Evolutionary conservation across 2,329 filamentous ascomycete genomes (phyloP), one percentile per base, ranked within the genome.

Genomic region (Peltaster fructicola): DNA sequence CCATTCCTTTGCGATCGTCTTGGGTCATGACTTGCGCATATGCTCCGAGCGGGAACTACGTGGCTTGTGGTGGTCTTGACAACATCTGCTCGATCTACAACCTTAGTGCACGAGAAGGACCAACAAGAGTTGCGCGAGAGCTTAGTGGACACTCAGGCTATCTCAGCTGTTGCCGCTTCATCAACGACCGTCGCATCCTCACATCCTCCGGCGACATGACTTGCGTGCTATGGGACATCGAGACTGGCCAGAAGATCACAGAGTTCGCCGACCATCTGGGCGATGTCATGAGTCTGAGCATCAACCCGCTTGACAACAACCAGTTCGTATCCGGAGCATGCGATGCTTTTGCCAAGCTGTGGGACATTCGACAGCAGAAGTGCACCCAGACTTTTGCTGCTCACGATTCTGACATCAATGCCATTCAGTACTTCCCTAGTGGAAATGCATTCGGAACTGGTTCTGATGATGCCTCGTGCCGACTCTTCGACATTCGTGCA

Each of bases 11-110:
- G 30, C 74, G 88, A 37, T 95, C 88, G 8, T 98, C 88, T 8
- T 98, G 88, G 88, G 88, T 98, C 56, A 98, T 98, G 88, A 98
- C 88, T 38, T 98, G 88, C 67, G 88, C 88, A 48, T 98, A 98
- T 54, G 85, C 88, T 33, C 88, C 88, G 8, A 92, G 82, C 49
- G 88, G 88, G 29, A 98, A 98, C 61, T 98, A 85, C 51, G 88
- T 98, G 30, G 88, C 88, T 29, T 98, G 88, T 51, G 88, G 88
- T 67, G 88, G 88, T 63, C 69, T 95, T 36, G 88, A 98, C 59
- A 98, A 98, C 58, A 95, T 98, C 50, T 95, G 88, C 66, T 95
- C 85, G 44, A 93, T 98, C 52, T 98, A 98, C 65, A 98, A 95
- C 56, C 70, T 98, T 34, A 93, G 91, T 37, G 82, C 88, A 37